Base-by-base conservation (phyloP, 768 basidiomycete genomes). In the Tylopilus sp. region DNA sequence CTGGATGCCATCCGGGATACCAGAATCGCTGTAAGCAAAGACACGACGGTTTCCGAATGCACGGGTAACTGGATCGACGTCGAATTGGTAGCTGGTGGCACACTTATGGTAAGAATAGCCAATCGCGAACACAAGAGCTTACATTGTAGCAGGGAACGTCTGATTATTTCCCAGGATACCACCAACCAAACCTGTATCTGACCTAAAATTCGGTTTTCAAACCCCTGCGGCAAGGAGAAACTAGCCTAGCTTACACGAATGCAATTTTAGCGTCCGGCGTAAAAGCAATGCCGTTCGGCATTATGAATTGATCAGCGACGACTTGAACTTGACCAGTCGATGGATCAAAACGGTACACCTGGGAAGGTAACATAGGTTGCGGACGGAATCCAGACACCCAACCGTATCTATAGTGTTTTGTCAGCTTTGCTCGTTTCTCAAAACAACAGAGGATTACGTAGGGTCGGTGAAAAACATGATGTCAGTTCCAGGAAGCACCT, bases 391-490 rank as follows among this genome's bases (percentile, higher is more conserved):
- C 72, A 54, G 82, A 80, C 28, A 86, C 48, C 60, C 75, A 86
- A 1, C 86, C 86, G 57, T 86, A 86, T 22, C 85, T 87, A 59
- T 29, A 2, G n/a, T n/a, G n/a, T n/a, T n/a, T n/a, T n/a, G n/a
- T n/a, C n/a, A n/a, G n/a, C n/a, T n/a, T n/a, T n/a, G n/a, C n/a
- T n/a, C n/a, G n/a, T 33, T 12, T 33, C 11, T 33, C 31, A 29
- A 36, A 8, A 22, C 14, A 17, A 37, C 4, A 5, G 42, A 34
- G 17, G 28, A 76, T 41, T 71, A 89, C 81, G 75, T 72, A 16
- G 76, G 74, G 61, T 92, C 89, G 0, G 89, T 91, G 70, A 92
- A 89, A 44, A 92, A 66, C 2, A 88, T 33, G n/a, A n/a, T n/a
- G n/a, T n/a, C n/a, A n/a, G n/a, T n/a, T n/a, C n/a, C n/a, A n/a